Evolutionary conservation across 2,329 filamentous ascomycete genomes (phyloP).

Genomic region (Fusarium fracticaudum): DNA sequence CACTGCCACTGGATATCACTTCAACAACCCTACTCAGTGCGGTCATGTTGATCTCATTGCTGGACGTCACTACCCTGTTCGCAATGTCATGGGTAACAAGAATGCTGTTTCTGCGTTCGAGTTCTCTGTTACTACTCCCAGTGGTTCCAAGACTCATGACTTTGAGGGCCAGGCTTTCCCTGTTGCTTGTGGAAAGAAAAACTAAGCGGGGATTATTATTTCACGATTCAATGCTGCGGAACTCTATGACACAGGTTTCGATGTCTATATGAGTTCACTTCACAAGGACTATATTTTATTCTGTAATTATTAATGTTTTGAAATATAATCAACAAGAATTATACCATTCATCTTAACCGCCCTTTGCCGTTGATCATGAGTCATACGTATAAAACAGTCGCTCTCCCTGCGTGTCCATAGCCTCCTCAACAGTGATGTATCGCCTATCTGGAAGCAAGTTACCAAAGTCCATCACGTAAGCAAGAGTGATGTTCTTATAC

Average conservation of each 20-base stretch:
- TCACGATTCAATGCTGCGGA: background rate
- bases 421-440: background rate
- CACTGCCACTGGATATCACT: conserved; percentile 7
- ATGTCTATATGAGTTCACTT: background rate
- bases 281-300: background rate
- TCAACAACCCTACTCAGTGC: conserved; percentile 29
- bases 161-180: background rate
- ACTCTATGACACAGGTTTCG: background rate
- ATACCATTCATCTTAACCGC: fast-evolving
- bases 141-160: background rate
- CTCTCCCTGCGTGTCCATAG: background rate
- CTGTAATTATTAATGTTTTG: background rate
- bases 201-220: background rate
- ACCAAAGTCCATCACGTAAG: background rate
- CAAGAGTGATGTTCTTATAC: background rate
- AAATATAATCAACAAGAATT: background rate
- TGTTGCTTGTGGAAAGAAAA: background rate
- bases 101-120: background rate
- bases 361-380: fast-evolving
- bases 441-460: background rate
- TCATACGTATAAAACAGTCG: background rate
- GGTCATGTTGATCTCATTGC: conserved; percentile 16
- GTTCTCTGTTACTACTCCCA: background rate
- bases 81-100: conserved; percentile 36
- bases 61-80: conserved; percentile 31